These are phyloP conservation scores for Zasmidium cellare DNA, from an alignment of 2,329 filamentous ascomycete genomes.

Conservation along the genomic window DNA sequence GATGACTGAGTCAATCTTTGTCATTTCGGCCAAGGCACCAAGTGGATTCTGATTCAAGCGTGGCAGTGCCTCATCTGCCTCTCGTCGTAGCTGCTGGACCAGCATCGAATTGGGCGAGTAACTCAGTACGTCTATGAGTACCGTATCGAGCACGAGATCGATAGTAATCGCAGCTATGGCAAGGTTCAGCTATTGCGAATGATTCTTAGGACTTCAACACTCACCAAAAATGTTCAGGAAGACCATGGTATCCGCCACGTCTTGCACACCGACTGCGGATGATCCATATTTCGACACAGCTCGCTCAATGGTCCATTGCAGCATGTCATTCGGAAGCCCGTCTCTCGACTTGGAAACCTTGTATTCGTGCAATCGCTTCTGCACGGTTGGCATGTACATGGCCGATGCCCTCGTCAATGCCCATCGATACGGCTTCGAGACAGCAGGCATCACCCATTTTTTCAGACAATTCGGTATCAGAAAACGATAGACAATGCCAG, in stretches of 20 bases:
- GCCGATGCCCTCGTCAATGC: constrained; percentile 1
- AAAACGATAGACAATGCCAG: constrained; percentile 8
- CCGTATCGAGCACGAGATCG: not conserved
- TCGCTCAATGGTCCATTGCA: constrained; percentile 20
- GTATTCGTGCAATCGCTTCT: not conserved
- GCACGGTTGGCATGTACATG: not conserved
- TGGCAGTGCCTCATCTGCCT: not conserved
- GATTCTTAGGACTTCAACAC: constrained; percentile 7
- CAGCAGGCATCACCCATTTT: constrained; percentile 3
- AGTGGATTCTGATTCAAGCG: not conserved
- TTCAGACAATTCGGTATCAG: constrained; percentile 4
- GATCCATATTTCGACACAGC: constrained; percentile 3
- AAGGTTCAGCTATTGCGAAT: not conserved
- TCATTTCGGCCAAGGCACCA: constrained; percentile 5
- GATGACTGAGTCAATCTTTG: constrained; percentile 24
- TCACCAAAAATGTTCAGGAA: constrained; percentile 25
- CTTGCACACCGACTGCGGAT: constrained; percentile 6
- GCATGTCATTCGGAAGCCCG: constrained; percentile 11
- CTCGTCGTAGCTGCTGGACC: not conserved
- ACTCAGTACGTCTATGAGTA: not conserved
- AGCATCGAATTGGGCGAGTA: not conserved
- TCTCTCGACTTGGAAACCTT: not conserved
- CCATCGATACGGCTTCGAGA: constrained; percentile 7
- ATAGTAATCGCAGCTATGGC: not conserved
- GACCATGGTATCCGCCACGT: constrained; percentile 16